These are phyloP conservation scores for Arthrobotrys entomopaga DNA, from an alignment of 2,329 filamentous ascomycete species.

Conservation along the genomic window DNA sequence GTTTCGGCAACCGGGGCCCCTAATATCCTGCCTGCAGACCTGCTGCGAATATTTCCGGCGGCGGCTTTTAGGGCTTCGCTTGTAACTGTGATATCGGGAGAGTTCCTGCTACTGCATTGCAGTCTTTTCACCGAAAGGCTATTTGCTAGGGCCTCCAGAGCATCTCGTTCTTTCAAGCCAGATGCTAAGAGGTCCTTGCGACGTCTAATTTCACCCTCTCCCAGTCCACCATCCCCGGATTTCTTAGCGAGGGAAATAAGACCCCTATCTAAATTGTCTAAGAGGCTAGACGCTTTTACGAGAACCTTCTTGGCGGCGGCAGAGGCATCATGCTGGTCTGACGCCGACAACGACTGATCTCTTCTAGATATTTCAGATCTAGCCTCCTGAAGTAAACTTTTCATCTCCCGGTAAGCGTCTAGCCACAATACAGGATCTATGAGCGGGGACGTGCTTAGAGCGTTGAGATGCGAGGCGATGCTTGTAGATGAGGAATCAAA, in stretches of 20 bases:
- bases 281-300: constrained; percentile 73
- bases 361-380: constrained; percentile 73
- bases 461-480: constrained; percentile 64
- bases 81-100: constrained; percentile 15
- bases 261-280: constrained; percentile 61
- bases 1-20: constrained; percentile 79
- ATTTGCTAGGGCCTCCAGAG: constrained; percentile 77
- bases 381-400: constrained; percentile 75
- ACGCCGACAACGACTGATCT: constrained; percentile 70
- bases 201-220: constrained; percentile 74
- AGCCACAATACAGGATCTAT: constrained; percentile 77
- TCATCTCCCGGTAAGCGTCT: constrained; percentile 79
- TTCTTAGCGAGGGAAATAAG: constrained; percentile 19
- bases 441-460: constrained; percentile 62
- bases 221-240: constrained; percentile 28
- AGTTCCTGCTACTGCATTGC: constrained; percentile 58
- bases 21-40: constrained; percentile 72
- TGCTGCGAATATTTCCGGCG: constrained; percentile 37
- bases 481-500: constrained; percentile 61
- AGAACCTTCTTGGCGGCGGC: constrained; percentile 79
- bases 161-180: constrained; percentile 78
- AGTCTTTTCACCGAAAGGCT: constrained; percentile 67
- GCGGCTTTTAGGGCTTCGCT: constrained; percentile 58
- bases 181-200: constrained; percentile 76
- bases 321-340: constrained; percentile 72